phyloP scores from a whole-genome alignment of 2,329 filamentous ascomycete genomes.

The Alternaria sp. region DNA sequence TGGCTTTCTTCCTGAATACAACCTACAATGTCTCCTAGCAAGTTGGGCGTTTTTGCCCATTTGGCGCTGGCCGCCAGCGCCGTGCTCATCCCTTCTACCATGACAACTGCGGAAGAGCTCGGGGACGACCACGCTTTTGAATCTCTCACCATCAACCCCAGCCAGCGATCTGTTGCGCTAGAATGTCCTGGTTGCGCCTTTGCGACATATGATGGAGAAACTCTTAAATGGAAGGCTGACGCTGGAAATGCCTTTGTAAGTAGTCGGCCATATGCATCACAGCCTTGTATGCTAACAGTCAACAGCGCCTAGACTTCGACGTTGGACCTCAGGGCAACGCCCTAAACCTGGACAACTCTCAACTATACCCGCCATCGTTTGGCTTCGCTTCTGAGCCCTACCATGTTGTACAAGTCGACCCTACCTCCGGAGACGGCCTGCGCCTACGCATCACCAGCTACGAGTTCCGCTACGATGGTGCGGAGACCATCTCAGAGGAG shows the following conservation, averaged over 20 bases:
- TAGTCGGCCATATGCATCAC: conserved; percentile 9
- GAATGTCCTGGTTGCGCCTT: conserved; percentile 48
- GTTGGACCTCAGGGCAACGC: conserved; percentile 43
- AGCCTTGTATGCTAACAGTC: conserved; percentile 28
- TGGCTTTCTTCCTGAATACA: conserved; percentile 24
- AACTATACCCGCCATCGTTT: conserved; percentile 52
- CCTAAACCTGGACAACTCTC: conserved; percentile 47
- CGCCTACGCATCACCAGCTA: conserved; percentile 50
- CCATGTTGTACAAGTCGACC: conserved; percentile 46
- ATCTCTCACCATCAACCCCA: conserved; percentile 44
- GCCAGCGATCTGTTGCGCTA: conserved; percentile 43
- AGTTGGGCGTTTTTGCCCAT: conserved; percentile 45
- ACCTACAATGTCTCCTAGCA: conserved; percentile 41
- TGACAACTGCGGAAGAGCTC: conserved; percentile 36
- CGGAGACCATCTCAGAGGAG: conserved; percentile 47
- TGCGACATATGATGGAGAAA: conserved; percentile 34
- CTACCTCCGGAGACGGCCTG: conserved; percentile 35
- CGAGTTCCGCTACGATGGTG: conserved; percentile 45
- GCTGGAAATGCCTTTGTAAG: conserved; percentile 49
- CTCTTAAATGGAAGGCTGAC: conserved; percentile 40
- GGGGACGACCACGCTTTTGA: conserved; percentile 44
- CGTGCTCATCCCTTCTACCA: conserved; percentile 46
- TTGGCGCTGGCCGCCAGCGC: conserved; percentile 50
- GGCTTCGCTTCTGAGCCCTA: conserved; percentile 41
- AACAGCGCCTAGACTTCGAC: conserved; percentile 50